Base-by-base conservation (phyloP, 176 grass and related monocot genomes). In the Oropetium thomaeum region DNA sequence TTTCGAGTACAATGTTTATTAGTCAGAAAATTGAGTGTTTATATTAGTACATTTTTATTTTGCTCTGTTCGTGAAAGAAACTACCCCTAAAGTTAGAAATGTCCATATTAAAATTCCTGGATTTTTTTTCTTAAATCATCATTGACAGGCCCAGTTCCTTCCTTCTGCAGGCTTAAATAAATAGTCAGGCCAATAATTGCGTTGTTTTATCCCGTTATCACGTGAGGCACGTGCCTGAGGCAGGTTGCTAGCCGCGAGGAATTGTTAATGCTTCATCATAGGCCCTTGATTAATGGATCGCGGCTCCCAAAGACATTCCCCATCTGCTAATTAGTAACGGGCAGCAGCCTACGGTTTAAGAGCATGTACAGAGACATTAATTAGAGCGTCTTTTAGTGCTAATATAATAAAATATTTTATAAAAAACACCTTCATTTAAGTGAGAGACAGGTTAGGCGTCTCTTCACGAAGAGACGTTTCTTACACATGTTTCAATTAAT, bases 231-330 rank as follows among this genome's bases (percentile, higher is more conserved):
- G 52, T 16, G 62, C 61, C 53, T 60, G 29, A 8, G 45, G 38
- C 29, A 61, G 59, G 30, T 54, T 47, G 22, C 5, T 14, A 53
- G 20, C 45, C 33, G 31, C 15, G 26, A 62, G 4, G 25, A 65
- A 73, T 81, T 81, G 23, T 72, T 81, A 72, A 63, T 40, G 31
- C 25, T 40, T 43, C 68, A 72, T 53, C 64, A 81, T 81, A 62
- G 67, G 20, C 13, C 14, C 2, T 41, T 64, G 30, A 23, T 81
- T 52, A 61, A 44, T 39, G 12, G 16, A 4, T 62, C 79, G 39
- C 68, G 10, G 31, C 67, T n/a, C 78, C 55, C 78, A 49, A 49
- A 62, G 67, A 51, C 78, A 80, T 62, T 37, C 78, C 54, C 40
- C 77, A 27, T 70, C 31, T 62, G 25, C 67, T 22, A 29, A 7